Conservation (phyloP, 2,329 filamentous ascomycete genomes). For the Colletotrichum sp. region DNA sequence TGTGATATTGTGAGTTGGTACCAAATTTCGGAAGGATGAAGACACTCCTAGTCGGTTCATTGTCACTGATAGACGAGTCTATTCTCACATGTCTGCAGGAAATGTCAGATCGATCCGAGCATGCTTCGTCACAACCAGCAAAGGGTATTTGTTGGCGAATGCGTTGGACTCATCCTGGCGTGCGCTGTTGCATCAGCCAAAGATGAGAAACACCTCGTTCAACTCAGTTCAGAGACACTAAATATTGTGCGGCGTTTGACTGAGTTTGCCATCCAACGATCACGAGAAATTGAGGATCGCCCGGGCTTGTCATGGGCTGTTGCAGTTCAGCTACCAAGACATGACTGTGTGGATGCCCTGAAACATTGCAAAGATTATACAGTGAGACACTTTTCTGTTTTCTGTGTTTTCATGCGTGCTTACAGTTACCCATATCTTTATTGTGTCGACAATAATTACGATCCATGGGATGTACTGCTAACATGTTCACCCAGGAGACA, state of each 20-base stretch:
- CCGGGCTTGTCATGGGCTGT: neutral
- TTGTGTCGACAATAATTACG: neutral
- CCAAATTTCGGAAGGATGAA: neutral
- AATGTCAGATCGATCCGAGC: neutral
- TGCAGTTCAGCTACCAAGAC: neutral
- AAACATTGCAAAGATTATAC: neutral
- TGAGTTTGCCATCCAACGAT: neutral
- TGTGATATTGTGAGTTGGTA: neutral
- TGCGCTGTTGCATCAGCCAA: neutral
- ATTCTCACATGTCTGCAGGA: neutral
- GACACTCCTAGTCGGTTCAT: neutral
- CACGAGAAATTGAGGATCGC: neutral
- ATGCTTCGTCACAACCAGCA: neutral
- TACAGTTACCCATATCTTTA: neutral
- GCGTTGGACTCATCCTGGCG: neutral
- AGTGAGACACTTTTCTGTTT: neutral
- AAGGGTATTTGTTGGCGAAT: neutral
- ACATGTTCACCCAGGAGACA: neutral
- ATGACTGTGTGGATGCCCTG: neutral
- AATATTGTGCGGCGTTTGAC: neutral
- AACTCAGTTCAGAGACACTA: neutral
- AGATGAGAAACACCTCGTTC: neutral
- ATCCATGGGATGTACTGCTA: neutral
- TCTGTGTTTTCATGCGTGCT: fast-evolving
- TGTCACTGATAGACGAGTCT: neutral